These are phyloP conservation scores for Lathyrus tuberosus DNA, from an alignment of 306 rosid species.

Conservation along the genomic window DNA sequence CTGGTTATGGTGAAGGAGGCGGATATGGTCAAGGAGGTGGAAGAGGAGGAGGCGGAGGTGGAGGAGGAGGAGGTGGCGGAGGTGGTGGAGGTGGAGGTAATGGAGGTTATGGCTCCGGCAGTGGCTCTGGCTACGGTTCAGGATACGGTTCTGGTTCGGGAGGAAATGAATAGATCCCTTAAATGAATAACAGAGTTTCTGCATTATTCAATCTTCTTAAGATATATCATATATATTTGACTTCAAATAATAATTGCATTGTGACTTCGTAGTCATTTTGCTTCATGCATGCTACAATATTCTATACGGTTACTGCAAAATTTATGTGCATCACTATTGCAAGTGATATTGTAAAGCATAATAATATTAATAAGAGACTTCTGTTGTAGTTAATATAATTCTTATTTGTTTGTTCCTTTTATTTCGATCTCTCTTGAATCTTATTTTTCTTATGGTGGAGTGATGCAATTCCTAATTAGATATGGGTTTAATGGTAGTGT, in stretches of 20 bases:
- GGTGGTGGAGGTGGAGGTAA: slow-evolving; percentile 36
- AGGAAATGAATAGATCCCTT: slow-evolving; percentile 45
- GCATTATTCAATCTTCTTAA: slow-evolving; percentile 7
- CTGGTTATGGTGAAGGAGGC: slow-evolving; percentile 47
- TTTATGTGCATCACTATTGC: background rate
- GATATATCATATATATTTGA: background rate
- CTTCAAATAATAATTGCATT: slow-evolving; percentile 49
- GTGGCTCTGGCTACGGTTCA: slow-evolving; percentile 58
- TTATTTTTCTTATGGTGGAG: background rate
- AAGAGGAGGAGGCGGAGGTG: slow-evolving; percentile 37
- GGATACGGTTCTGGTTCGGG: slow-evolving; percentile 61
- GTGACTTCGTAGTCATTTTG: slow-evolving; percentile 17
- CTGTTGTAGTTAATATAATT: background rate
- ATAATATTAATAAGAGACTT: slow-evolving; percentile 29
- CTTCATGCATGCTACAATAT: slow-evolving; percentile 33
- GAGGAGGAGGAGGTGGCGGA: slow-evolving; percentile 23
- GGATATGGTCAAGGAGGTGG: slow-evolving; percentile 44
- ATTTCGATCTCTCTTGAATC: background rate
- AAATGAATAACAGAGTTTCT: background rate
- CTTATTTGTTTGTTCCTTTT: background rate
- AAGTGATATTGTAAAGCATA: slow-evolving; percentile 5
- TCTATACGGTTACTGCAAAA: slow-evolving; percentile 18
- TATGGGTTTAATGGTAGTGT: too few relatives aligned
- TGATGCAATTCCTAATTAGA: background rate
- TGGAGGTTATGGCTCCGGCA: slow-evolving; percentile 52